These are phyloP conservation scores for Bassia scoparia DNA, from an alignment of 148 eudicot species.

Conservation along the genomic window DNA sequence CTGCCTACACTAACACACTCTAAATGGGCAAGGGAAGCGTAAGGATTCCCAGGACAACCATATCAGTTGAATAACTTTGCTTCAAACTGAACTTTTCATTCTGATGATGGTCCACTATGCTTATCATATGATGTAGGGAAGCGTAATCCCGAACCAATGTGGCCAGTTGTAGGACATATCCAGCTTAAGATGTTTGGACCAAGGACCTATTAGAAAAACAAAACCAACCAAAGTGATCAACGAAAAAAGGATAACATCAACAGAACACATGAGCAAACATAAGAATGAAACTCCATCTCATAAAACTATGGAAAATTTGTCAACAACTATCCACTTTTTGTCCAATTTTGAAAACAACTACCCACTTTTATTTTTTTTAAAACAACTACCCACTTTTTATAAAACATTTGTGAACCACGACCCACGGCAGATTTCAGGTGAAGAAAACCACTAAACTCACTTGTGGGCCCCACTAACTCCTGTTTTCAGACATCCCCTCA, in stretches of 20 bases:
- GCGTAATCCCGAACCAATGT: constrained; percentile 76
- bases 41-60: background rate
- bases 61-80: constrained; percentile 4
- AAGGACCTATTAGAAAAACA: constrained; percentile 46
- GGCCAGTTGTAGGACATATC: constrained; percentile 59
- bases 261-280: background rate
- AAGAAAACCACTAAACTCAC: no score
- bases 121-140: constrained; percentile 60
- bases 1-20: background rate
- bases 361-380: no score
- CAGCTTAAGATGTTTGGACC: constrained; percentile 77
- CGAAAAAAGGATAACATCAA: background rate
- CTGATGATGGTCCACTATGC: constrained; percentile 21
- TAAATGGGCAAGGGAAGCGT: background rate
- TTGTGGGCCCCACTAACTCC: no score
- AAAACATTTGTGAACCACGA: no score
- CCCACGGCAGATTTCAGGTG: no score
- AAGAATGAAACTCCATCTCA: background rate
- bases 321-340: no score
- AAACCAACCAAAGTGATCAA: constrained; percentile 3
- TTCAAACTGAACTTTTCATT: constrained; percentile 15
- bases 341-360: no score
- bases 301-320: no score
- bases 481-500: no score
- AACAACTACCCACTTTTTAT: no score